Conservation (phyloP, 2,329 filamentous ascomycete species). For the Aspergillus neotritici region DNA sequence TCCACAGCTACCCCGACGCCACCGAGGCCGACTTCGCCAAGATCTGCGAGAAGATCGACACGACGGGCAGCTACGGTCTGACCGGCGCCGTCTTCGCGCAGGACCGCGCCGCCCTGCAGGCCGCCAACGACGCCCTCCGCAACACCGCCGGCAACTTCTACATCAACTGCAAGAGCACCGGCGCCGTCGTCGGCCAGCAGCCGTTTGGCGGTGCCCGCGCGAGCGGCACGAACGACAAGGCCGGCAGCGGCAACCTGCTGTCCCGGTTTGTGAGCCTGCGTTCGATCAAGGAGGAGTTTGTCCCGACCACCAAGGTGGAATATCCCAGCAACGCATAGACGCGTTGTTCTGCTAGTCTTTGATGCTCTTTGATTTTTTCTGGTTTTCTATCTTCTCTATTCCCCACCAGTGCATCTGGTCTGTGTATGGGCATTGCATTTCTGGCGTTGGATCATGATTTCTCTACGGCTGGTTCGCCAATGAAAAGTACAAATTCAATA, state of each 20-base stretch:
- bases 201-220: conserved; percentile 64
- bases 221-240: conserved; percentile 69
- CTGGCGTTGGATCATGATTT: too few species aligned
- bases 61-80: conserved; percentile 38
- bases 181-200: conserved; percentile 67
- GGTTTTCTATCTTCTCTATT: conserved; percentile 15
- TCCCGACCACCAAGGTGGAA: conserved; percentile 54
- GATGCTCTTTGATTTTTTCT: conserved; percentile 7
- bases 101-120: conserved; percentile 31
- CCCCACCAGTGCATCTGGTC: too few species aligned
- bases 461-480: too few species aligned
- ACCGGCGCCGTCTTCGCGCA: conserved; percentile 41
- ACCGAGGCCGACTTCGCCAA: conserved; percentile 52
- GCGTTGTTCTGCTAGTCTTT: not conserved
- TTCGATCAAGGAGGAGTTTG: conserved; percentile 71
- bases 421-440: too few species aligned
- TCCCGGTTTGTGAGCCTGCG: conserved; percentile 62
- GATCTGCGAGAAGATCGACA: conserved; percentile 49
- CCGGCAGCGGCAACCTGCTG: conserved; percentile 59
- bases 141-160: conserved; percentile 40
- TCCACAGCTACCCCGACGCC: conserved; percentile 72
- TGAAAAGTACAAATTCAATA: too few species aligned
- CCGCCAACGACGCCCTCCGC: conserved; percentile 34
- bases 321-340: conserved; percentile 68
- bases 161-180: conserved; percentile 52